These are phyloP conservation scores for Debaryomyces prosopidis DNA, from an alignment of 805 yeast species.

Conservation along the genomic window DNA sequence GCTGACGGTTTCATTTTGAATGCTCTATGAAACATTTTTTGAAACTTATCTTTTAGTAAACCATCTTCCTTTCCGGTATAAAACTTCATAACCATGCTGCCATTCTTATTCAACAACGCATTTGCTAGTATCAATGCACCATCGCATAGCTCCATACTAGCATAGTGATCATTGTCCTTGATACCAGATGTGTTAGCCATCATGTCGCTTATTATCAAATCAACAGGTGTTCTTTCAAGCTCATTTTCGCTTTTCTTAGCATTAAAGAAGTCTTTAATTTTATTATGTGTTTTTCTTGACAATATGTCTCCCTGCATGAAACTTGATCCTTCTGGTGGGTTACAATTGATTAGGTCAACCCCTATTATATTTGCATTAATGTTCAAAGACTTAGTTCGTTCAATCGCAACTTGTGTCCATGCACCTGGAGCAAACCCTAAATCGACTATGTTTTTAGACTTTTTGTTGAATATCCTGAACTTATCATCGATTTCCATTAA, in stretches of 20 bases:
- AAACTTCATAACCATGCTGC: slow-evolving; percentile 78
- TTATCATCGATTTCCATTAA: slow-evolving; percentile 71
- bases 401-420: slow-evolving; percentile 84
- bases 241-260: slow-evolving; percentile 18
- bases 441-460: slow-evolving; percentile 69
- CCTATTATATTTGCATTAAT: slow-evolving; percentile 63
- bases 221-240: slow-evolving; percentile 17
- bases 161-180: slow-evolving; percentile 74
- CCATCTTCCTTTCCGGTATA: slow-evolving; percentile 81
- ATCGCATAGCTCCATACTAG: slow-evolving; percentile 88
- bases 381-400: slow-evolving; percentile 37
- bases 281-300: slow-evolving; percentile 51
- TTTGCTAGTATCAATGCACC: slow-evolving; percentile 82
- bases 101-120: slow-evolving; percentile 67
- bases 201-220: slow-evolving; percentile 72
- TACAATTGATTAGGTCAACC: slow-evolving; percentile 50
- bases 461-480: slow-evolving; percentile 53
- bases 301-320: slow-evolving; percentile 44
- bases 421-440: slow-evolving; percentile 94
- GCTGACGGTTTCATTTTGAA: slow-evolving; percentile 77
- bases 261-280: slow-evolving; percentile 52
- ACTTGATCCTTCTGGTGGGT: slow-evolving; percentile 36
- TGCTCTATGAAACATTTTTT: slow-evolving; percentile 61
- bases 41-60: slow-evolving; percentile 58
- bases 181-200: slow-evolving; percentile 90